phyloP scores from a whole-genome alignment of 2,329 filamentous ascomycete species.

The Fusarium sacchari region DNA sequence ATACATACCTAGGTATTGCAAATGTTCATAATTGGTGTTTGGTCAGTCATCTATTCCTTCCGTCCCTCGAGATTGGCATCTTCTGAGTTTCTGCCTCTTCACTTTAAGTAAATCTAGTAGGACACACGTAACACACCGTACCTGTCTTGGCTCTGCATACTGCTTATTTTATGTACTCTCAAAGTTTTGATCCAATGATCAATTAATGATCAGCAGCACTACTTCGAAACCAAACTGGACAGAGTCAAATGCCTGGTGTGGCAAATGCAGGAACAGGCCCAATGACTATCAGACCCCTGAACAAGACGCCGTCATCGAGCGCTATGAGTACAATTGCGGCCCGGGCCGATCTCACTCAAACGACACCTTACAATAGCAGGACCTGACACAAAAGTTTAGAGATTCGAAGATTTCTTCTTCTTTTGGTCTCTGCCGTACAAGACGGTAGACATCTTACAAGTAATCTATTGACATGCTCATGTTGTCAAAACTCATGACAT shows the following conservation, averaged over 20 bases:
- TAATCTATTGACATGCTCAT: neutral
- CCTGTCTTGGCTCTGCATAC: neutral
- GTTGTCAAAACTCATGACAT: neutral
- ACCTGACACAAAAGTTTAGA: neutral
- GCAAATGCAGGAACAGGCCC: constrained; percentile 20
- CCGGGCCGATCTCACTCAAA: constrained; percentile 1
- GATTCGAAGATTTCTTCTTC: neutral
- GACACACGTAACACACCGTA: neutral
- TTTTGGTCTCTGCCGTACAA: constrained; percentile 7
- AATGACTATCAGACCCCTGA: neutral
- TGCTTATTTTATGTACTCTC: neutral
- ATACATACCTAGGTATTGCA: neutral
- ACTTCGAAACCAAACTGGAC: neutral
- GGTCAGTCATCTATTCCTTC: neutral
- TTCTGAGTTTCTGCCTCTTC: neutral
- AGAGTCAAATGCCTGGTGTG: constrained; percentile 1
- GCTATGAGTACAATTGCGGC: constrained; percentile 5
- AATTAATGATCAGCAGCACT: neutral
- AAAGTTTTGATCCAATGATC: neutral
- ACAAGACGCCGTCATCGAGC: neutral
- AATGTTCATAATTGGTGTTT: neutral
- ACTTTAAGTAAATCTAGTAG: neutral
- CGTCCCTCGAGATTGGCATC: neutral
- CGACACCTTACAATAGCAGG: neutral
- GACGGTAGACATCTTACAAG: neutral